Evolutionary conservation across 208 protist genomes (phyloP).

Genomic region (Leishmania braziliensis): DNA sequence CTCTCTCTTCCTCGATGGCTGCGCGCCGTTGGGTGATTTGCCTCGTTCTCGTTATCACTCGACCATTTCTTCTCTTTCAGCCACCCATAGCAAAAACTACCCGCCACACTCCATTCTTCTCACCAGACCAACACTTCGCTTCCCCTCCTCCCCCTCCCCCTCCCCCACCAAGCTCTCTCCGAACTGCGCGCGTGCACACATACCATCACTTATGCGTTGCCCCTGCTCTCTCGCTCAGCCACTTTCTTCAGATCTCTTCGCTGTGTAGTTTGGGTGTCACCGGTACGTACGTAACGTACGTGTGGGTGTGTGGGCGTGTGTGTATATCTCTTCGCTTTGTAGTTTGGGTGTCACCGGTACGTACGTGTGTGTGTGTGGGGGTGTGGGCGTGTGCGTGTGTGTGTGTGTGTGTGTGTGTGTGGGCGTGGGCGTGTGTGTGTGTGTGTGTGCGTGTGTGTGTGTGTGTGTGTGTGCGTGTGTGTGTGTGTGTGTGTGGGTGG

Average conservation of each 20-base stretch:
- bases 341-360: background rate
- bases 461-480: too few species aligned
- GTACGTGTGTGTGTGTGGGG: background rate
- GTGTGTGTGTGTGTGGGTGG: too few species aligned
- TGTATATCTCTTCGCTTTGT: background rate
- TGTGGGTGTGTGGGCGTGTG: background rate
- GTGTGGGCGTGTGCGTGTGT: background rate
- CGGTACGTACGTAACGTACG: too few species aligned
- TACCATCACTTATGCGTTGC: background rate
- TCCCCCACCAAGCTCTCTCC: background rate
- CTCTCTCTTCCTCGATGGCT: background rate
- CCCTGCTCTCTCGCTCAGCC: background rate
- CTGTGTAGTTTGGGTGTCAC: background rate
- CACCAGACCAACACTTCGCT: background rate
- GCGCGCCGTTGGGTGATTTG: background rate
- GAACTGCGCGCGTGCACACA: background rate
- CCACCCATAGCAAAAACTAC: background rate
- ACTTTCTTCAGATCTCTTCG: background rate
- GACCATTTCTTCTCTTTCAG: too few species aligned
- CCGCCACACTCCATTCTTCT: background rate
- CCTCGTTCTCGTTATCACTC: background rate
- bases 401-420: background rate
- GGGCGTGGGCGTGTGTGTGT: too few species aligned
- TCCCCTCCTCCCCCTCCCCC: background rate
- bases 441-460: background rate